These are phyloP conservation scores for Penicillium sp. DNA, from an alignment of 2,329 filamentous ascomycete genomes.

Conservation along the genomic window DNA sequence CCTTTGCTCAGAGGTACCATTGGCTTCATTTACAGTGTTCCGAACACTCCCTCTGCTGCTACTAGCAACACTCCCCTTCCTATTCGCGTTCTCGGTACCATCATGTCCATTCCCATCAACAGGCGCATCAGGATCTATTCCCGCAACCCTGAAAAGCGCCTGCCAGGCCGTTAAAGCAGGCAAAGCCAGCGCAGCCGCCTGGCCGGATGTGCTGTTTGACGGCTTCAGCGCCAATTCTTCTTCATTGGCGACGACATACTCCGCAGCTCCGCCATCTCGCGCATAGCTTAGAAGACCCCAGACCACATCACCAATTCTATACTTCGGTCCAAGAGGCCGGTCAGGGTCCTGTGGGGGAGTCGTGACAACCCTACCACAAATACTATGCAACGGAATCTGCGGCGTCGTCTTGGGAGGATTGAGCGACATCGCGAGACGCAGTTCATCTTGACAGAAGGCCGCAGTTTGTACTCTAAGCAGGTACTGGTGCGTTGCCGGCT, in stretches of 20 bases:
- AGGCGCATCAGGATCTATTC: slow-evolving; percentile 28
- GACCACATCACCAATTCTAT: slow-evolving; percentile 43
- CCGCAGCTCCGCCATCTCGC: slow-evolving; percentile 44
- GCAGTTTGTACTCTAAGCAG: slow-evolving; percentile 42
- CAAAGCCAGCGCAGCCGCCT: slow-evolving; percentile 40
- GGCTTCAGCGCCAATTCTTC: slow-evolving; percentile 41
- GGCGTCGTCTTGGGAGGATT: slow-evolving; percentile 31
- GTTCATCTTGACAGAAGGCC: slow-evolving; percentile 41
- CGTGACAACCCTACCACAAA: slow-evolving; percentile 41
- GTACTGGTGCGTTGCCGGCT: slow-evolving; percentile 38
- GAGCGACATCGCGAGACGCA: slow-evolving; percentile 26
- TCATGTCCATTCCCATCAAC: not conserved
- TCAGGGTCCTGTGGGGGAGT: slow-evolving; percentile 34
- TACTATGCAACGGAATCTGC: slow-evolving; percentile 42
- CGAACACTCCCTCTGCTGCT: not conserved
- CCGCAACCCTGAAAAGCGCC: slow-evolving; percentile 40
- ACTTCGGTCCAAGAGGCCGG: slow-evolving; percentile 35
- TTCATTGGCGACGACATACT: slow-evolving; percentile 41
- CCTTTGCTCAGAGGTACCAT: slow-evolving; percentile 1
- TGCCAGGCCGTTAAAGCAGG: slow-evolving; percentile 45
- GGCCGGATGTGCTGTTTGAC: slow-evolving; percentile 33
- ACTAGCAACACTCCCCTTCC: not conserved
- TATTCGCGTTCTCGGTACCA: not conserved
- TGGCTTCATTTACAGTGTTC: not conserved
- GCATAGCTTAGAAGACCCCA: slow-evolving; percentile 40